Evolutionary conservation across 2,329 filamentous ascomycete species (phyloP).

Genomic region (Colletotrichum tabaci): DNA sequence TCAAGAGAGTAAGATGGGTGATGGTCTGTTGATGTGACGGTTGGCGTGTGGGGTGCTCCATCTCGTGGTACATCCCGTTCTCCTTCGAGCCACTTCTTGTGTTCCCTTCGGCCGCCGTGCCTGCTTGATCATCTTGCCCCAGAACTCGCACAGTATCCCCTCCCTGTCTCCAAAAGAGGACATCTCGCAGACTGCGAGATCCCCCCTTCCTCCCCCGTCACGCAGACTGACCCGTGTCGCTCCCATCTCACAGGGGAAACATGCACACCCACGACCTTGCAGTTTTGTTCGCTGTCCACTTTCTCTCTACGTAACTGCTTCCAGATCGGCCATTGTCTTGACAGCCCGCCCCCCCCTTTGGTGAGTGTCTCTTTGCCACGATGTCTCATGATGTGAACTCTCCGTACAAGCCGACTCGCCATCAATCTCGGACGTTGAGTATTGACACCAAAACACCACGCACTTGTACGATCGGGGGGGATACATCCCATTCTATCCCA

Average conservation of each 20-base stretch:
- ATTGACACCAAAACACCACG: no score
- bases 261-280: not conserved
- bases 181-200: not conserved
- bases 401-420: no score
- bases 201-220: not conserved
- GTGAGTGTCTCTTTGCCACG: no score
- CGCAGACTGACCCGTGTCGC: not conserved
- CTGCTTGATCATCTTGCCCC: not conserved
- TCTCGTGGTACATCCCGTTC: not conserved
- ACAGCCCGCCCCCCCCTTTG: no score
- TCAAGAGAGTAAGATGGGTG: not conserved
- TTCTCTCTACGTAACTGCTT: not conserved
- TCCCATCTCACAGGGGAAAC: not conserved
- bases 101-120: not conserved
- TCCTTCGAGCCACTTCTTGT: not conserved
- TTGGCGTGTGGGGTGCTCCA: no score
- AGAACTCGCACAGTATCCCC: not conserved
- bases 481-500: no score
- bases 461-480: no score
- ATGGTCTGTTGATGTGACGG: not conserved
- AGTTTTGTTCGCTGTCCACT: not conserved
- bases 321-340: no score
- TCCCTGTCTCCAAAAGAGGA: not conserved
- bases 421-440: no score
- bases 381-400: no score